Conservation (phyloP, 202 grass and related monocot genomes). For the Hordeum pubiflorum region DNA sequence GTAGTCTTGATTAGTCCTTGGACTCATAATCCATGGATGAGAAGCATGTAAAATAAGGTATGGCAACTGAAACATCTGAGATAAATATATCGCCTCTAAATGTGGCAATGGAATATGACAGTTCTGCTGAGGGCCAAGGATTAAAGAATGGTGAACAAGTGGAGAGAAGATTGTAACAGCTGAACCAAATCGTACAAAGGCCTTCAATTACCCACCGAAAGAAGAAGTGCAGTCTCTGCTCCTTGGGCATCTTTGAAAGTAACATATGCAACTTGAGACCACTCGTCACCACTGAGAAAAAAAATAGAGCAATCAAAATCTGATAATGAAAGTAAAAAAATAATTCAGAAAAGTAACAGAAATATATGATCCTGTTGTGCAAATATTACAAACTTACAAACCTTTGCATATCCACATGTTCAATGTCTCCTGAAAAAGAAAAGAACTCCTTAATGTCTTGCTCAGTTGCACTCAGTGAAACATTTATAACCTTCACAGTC, state of each 20-base stretch:
- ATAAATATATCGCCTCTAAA: neutral
- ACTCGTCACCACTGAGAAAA: conserved; percentile 59
- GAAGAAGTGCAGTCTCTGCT: conserved; percentile 89
- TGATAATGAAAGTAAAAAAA: neutral
- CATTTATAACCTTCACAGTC: conserved; percentile 82
- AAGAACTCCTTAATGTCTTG: conserved; percentile 97
- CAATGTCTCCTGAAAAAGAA: conserved; percentile 95
- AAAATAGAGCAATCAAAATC: conserved; percentile 6
- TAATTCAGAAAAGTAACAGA: neutral
- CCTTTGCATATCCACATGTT: conserved; percentile 94
- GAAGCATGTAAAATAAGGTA: neutral
- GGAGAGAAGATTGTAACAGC: neutral
- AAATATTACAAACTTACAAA: conserved; percentile 6
- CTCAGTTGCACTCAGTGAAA: conserved; percentile 67
- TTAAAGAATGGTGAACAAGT: neutral
- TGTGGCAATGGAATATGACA: neutral
- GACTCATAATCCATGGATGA: too few species aligned
- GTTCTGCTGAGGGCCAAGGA: neutral
- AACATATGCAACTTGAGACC: conserved; percentile 92
- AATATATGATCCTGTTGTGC: neutral
- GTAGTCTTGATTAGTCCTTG: too few species aligned
- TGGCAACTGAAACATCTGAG: conserved; percentile 2
- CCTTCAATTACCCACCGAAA: conserved; percentile 56
- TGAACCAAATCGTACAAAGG: conserved; percentile 2
- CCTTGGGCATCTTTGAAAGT: conserved; percentile 86